Evolutionary conservation across 306 rosid species (phyloP), one percentile per base, ranked within the genome.

Genomic region (Fragaria iinumae): DNA sequence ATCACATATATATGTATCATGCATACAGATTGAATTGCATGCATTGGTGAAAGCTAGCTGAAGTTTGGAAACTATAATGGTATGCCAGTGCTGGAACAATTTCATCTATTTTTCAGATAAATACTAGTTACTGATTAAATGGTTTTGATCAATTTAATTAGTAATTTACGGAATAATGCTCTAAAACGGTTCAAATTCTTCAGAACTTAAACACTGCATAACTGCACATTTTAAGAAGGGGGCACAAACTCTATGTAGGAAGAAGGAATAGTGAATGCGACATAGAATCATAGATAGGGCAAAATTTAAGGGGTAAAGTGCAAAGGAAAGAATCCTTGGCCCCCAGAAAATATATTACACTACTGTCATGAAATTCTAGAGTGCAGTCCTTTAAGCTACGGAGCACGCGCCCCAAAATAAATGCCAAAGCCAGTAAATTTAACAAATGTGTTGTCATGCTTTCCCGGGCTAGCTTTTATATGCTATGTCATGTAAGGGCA

Each of bases 321-420:
- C 47, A 36, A 36, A 34, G 21, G 43, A 32, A 63, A 64, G 69
- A 64, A 64, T 64, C 44, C 14, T 4, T 16, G 13, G 45, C 69
- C 34, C 34, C 34, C 69, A 25, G 17, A 59, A 10, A 59, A 11
- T 59, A 25, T 6, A 11, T 4, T 11, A 21, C 36, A 60, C 38
- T 60, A 64, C 12, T 32, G 18, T 18, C 44, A 34, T 64, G 69
- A 36, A 32, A 32, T 32, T 12, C 50, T 82, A 77, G 16, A 78
- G 2, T 79, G 78, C n/a, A 76, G 65, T 71, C 77, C 74, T 78
- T 78, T 39, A 43, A 55, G 76, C 49, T 23, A 76, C n/a, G 36
- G 20, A 88, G 93, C 91, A 92, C 90, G 93, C 91, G 86, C 71
- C 89, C 85, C 95, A 84, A 88, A 79, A 53, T 80, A 72, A 90